These are phyloP conservation scores for Aspergillus flavus DNA, from an alignment of 2,329 filamentous ascomycete genomes.

Conservation along the genomic window DNA sequence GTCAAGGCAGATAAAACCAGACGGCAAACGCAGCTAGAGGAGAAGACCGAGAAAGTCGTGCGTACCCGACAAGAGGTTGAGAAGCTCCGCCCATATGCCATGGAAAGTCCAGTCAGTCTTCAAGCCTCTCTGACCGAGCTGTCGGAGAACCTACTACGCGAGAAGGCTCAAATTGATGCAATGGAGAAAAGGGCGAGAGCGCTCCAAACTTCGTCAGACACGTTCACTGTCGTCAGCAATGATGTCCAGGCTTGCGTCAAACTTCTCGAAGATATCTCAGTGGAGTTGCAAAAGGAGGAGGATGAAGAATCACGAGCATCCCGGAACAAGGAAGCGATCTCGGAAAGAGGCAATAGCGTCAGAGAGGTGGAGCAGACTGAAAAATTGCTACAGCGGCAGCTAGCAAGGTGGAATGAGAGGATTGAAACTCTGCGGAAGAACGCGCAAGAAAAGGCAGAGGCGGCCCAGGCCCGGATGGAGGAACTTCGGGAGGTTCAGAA, in stretches of 20 bases:
- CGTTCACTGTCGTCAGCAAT: conserved; percentile 78
- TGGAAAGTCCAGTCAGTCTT: conserved; percentile 81
- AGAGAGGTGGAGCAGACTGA: conserved; percentile 90
- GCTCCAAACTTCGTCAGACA: conserved; percentile 87
- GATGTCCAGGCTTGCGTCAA: conserved; percentile 89
- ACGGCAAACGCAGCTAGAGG: conserved; percentile 63
- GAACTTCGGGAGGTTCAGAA: conserved; percentile 79
- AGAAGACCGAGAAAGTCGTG: conserved; percentile 57
- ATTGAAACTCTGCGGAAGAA: conserved; percentile 82
- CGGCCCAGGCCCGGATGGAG: conserved; percentile 87
- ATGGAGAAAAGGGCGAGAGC: conserved; percentile 86
- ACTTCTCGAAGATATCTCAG: conserved; percentile 81
- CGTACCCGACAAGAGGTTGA: conserved; percentile 79
- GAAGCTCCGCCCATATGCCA: conserved; percentile 88
- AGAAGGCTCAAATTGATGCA: conserved; percentile 83
- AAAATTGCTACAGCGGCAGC: conserved; percentile 77
- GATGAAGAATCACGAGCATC: conserved; percentile 81
- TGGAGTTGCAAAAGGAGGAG: conserved; percentile 87
- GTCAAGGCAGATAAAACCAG: conserved; percentile 78
- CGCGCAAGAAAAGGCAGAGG: conserved; percentile 76
- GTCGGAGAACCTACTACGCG: conserved; percentile 72
- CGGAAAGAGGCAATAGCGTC: conserved; percentile 85
- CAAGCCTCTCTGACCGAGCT: conserved; percentile 82
- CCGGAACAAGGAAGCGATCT: conserved; percentile 81
- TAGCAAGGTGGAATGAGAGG: conserved; percentile 81